Conservation (phyloP, 306 rosid genomes). For the Styphnolobium japonicum region DNA sequence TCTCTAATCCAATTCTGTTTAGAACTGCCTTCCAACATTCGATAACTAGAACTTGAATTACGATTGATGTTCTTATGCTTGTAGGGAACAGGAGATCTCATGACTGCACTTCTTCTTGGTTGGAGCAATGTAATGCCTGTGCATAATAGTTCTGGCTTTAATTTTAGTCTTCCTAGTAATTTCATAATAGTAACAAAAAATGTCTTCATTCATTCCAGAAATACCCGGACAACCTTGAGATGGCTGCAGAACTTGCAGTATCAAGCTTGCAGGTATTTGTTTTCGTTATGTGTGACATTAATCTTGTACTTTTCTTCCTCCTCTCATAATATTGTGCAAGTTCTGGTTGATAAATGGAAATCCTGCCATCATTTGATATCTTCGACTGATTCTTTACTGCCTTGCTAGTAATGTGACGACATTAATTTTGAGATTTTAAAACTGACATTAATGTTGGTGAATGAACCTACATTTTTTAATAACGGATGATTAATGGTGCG, state of each 20-base stretch:
- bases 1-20: neutral
- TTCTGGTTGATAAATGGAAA: neutral
- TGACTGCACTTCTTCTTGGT: conserved; percentile 87
- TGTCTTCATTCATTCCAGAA: conserved; percentile 46
- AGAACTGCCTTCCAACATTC: neutral
- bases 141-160: conserved; percentile 13
- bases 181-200: conserved; percentile 9
- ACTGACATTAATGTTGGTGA: neutral
- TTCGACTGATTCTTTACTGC: neutral
- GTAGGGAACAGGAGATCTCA: conserved; percentile 94
- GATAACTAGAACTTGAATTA: neutral
- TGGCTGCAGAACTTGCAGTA: conserved; percentile 86
- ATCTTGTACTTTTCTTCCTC: neutral
- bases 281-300: neutral
- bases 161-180: neutral
- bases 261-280: conserved; percentile 76
- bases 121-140: conserved; percentile 80
- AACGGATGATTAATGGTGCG: neutral
- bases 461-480: neutral
- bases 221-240: conserved; percentile 65
- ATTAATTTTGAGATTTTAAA: neutral
- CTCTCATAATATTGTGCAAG: neutral
- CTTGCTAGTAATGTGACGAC: neutral
- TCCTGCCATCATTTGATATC: neutral
- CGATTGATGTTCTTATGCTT: conserved; percentile 18